Conservation (phyloP, 345 rosid species). For the Eutrema yunnanense region DNA sequence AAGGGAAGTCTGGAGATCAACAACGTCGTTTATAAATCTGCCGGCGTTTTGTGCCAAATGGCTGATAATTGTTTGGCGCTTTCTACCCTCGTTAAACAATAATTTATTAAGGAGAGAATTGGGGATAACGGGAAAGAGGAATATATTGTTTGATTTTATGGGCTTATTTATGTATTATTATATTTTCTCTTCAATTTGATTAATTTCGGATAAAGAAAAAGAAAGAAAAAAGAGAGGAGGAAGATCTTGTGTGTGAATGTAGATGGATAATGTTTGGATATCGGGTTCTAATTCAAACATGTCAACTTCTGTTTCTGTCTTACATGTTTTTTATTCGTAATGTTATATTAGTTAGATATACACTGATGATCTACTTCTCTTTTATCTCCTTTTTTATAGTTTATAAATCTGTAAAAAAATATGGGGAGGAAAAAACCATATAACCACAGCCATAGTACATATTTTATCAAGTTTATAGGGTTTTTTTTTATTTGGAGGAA, state of each 20-base stretch:
- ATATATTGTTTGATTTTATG: neutral
- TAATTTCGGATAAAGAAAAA: neutral
- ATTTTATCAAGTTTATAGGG: neutral
- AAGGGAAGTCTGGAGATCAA: neutral
- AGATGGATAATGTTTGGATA: slow-evolving; percentile 12
- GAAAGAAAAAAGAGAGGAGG: neutral
- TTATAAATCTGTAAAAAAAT: neutral
- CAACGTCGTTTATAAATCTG: slow-evolving; percentile 19
- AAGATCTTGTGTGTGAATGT: neutral
- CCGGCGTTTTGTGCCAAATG: slow-evolving; percentile 26
- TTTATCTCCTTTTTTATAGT: neutral
- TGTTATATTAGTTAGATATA: neutral
- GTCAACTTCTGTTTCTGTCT: neutral
- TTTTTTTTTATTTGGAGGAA: neutral
- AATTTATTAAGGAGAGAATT: neutral
- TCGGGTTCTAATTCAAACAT: slow-evolving; percentile 13
- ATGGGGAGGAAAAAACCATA: neutral
- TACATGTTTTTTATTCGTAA: neutral
- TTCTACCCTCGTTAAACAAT: slow-evolving; percentile 26
- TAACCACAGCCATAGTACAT: neutral
- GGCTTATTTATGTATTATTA: neutral
- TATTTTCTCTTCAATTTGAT: neutral
- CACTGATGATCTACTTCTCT: neutral
- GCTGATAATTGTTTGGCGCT: slow-evolving; percentile 36
- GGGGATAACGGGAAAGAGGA: neutral